Percentiles rank a stretch among this genome's conserved stretches.
These are phyloP conservation scores for Capsella bursapastoris DNA, from an alignment of 345 rosid species.

Conservation along the genomic window DNA sequence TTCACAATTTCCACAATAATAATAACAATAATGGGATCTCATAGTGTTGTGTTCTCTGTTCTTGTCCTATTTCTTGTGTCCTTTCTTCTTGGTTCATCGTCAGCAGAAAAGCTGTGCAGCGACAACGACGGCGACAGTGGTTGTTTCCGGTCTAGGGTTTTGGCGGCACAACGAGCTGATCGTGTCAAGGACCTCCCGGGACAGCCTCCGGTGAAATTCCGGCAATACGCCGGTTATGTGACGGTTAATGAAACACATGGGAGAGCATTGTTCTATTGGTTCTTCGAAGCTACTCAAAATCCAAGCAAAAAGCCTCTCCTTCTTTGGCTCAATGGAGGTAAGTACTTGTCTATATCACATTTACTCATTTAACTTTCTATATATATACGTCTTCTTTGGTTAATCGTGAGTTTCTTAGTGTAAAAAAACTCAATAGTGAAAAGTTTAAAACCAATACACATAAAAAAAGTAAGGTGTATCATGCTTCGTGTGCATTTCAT, in stretches of 20 bases:
- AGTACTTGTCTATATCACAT: background rate
- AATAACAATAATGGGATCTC: conserved; percentile 12
- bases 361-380: background rate
- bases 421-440: background rate
- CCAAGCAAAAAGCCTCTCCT: conserved; percentile 63
- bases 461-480: background rate
- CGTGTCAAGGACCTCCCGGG: conserved; percentile 63
- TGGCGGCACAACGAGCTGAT: conserved; percentile 61
- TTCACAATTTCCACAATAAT: conserved; percentile 28
- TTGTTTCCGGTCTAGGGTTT: conserved; percentile 40
- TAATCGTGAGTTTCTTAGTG: conserved; percentile 7
- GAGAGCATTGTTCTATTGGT: conserved; percentile 86
- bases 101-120: conserved; percentile 31
- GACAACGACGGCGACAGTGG: conserved; percentile 25
- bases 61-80: conserved; percentile 42
- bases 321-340: conserved; percentile 93
- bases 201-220: conserved; percentile 65
- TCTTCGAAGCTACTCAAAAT: conserved; percentile 61
- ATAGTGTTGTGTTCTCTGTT: conserved; percentile 35
- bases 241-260: conserved; percentile 74
- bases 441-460: background rate
- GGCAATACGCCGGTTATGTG: conserved; percentile 84
- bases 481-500: conserved; percentile 37
- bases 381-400: background rate
- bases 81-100: conserved; percentile 25